Evolutionary conservation across 352 stramenopile species (phyloP).

Genomic region (Pythium angustatum): DNA sequence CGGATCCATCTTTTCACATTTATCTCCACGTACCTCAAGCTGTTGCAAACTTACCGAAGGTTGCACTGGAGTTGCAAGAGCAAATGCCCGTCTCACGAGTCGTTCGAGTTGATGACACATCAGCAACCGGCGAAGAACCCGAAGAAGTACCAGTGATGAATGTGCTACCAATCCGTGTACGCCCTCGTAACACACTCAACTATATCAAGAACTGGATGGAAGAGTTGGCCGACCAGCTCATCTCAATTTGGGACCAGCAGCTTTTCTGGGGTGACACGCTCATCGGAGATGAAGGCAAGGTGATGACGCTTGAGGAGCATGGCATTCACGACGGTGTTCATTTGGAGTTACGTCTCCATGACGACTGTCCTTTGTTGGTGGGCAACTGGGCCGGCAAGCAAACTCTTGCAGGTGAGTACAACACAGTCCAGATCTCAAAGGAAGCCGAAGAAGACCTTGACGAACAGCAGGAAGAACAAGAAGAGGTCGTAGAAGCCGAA

Average conservation of each 20-base stretch:
- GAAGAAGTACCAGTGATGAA: slow-evolving; percentile 11
- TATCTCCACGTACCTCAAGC: slow-evolving; percentile 63
- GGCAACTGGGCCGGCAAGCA: slow-evolving; percentile 63
- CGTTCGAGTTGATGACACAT: slow-evolving; percentile 11
- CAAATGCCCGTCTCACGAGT: slow-evolving; percentile 23
- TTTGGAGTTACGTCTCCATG: slow-evolving; percentile 70
- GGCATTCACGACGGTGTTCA: slow-evolving; percentile 66
- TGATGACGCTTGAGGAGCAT: slow-evolving; percentile 75
- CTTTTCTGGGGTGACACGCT: slow-evolving; percentile 77
- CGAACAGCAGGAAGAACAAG: slow-evolving; percentile 67
- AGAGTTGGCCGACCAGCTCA: slow-evolving; percentile 72
- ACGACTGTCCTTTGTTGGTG: slow-evolving; percentile 73
- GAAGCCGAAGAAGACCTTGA: slow-evolving; percentile 77
- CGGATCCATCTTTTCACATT: slow-evolving; percentile 59
- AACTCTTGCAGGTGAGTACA: slow-evolving; percentile 63
- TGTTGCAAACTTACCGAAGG: slow-evolving; percentile 61
- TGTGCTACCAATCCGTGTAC: slow-evolving; percentile 63
- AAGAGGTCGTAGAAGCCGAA: slow-evolving; percentile 55
- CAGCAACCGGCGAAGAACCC: slow-evolving; percentile 24
- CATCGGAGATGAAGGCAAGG: slow-evolving; percentile 69
- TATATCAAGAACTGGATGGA: slow-evolving; percentile 87
- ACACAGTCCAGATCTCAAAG: slow-evolving; percentile 83
- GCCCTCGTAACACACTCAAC: slow-evolving; percentile 68
- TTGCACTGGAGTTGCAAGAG: slow-evolving; percentile 74
- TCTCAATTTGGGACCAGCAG: slow-evolving; percentile 83